These are phyloP conservation scores for Chaetoceros tenuissimus DNA, from an alignment of 108 stramenopile genomes.

Conservation along the genomic window DNA sequence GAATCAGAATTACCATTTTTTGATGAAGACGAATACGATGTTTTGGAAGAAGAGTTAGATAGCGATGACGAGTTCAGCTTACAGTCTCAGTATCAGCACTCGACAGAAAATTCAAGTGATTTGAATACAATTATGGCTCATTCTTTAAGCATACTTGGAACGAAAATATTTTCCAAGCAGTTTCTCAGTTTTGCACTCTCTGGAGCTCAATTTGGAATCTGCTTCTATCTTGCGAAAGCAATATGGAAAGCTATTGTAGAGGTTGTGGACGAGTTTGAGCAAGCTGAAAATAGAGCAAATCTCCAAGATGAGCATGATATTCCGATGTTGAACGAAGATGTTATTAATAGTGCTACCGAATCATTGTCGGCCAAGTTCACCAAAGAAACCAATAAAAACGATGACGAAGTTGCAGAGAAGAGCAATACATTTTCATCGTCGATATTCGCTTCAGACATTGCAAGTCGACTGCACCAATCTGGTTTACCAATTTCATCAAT, in stretches of 20 bases:
- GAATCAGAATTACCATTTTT: too few species aligned
- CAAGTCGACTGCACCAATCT: slow-evolving; percentile 12
- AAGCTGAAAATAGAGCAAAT: slow-evolving; percentile 12
- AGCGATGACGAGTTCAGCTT: too few species aligned
- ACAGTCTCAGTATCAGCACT: too few species aligned
- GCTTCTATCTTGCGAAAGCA: slow-evolving; percentile 11
- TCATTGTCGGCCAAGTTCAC: neutral
- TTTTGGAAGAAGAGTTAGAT: too few species aligned
- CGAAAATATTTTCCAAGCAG: neutral
- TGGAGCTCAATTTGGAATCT: slow-evolving; percentile 15
- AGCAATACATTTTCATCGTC: neutral
- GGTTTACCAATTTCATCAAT: slow-evolving; percentile 22
- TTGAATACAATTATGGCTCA: too few species aligned
- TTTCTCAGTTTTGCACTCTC: neutral
- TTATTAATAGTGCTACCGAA: neutral
- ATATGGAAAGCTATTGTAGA: slow-evolving; percentile 19
- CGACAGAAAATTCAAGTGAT: too few species aligned
- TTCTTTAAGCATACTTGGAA: neutral
- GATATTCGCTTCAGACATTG: slow-evolving; percentile 8
- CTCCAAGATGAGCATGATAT: slow-evolving; percentile 34
- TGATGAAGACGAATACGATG: too few species aligned
- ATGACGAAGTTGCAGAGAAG: neutral
- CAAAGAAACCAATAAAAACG: slow-evolving; percentile 2
- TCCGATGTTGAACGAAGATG: slow-evolving; percentile 15
- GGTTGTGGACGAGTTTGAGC: slow-evolving; percentile 24